Evolutionary conservation across 2,329 filamentous ascomycete genomes (phyloP), one percentile per base, ranked within the genome.

Genomic region (Rutstroemia sp.): DNA sequence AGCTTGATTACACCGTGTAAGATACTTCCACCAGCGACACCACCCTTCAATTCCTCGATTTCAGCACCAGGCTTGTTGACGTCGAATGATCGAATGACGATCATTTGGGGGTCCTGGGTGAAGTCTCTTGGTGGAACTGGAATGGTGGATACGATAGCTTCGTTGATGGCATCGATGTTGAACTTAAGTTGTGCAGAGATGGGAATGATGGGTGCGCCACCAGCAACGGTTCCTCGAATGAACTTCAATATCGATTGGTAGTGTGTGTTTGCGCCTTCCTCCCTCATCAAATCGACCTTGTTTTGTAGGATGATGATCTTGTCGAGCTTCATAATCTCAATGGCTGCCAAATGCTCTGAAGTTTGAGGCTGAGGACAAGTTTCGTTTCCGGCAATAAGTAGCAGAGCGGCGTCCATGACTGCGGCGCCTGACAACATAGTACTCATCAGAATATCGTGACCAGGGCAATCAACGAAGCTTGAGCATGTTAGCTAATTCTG

Each of bases 381-480:
- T 86, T 99, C 94, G 78, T 99, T 99, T 72, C 94, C 94, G 60
- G 94, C 94, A 71, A 99, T 96, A 54, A 99, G 81, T 56, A 99
- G 84, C 59, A 99, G 83, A 17, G 94, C 94, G 63, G 94, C 94
- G 75, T 99, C 94, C 94, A 99, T 99, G 82, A 99, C 94, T 63
- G 94, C 94, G 67, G 94, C 94, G 70, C 94, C 94, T 70, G 94
- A 99, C 80, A 99, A 86, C 94, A 99, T 99, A 68, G 94, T 99
- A 76, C 92, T 97, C 94, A 99, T 99, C 73, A 99, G 92, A 91
- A 99, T 99, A 77, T 99, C 94, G 89, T 99, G 94, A 75, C 94
- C 94, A 57, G 94, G 94, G 80, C 94, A 97, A 75, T 97, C 94
- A 65, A 97, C 94, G 73, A 97, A 99, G 16, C 89, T 92, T 64